These are phyloP conservation scores for Quambalaria eucalypti DNA, from an alignment of 1,284 basidiomycete genomes.

Conservation along the genomic window DNA sequence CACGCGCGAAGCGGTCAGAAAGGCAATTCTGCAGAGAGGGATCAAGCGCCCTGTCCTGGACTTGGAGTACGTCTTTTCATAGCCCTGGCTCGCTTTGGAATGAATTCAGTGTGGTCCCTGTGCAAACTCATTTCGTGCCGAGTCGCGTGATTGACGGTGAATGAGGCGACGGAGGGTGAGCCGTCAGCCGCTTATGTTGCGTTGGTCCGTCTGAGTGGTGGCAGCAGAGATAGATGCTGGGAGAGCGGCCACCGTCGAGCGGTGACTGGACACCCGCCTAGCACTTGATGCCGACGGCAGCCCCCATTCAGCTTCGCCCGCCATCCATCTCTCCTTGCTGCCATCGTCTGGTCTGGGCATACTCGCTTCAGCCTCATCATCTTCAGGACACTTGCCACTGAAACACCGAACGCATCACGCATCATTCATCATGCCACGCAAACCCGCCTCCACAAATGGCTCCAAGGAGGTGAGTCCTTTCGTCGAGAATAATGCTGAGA, in stretches of 20 bases:
- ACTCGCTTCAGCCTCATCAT: too few relatives aligned
- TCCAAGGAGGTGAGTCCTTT: neutral
- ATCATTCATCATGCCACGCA: neutral
- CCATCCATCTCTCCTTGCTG: too few relatives aligned
- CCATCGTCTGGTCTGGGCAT: too few relatives aligned
- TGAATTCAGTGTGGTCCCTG: too few relatives aligned
- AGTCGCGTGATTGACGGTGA: too few relatives aligned
- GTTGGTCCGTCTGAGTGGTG: neutral
- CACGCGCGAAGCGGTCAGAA: conserved; percentile 14
- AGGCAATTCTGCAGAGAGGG: conserved; percentile 15
- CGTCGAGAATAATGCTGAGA: neutral
- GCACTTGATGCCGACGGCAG: too few relatives aligned
- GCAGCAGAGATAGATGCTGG: neutral
- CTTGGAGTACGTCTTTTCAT: conserved; percentile 20
- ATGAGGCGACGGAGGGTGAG: too few relatives aligned
- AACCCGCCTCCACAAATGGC: neutral
- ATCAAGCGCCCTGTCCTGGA: conserved; percentile 29
- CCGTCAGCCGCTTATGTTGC: neutral
- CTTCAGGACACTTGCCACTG: too few relatives aligned
- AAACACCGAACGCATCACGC: neutral
- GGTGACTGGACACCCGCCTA: too few relatives aligned
- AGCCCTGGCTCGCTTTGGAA: neutral
- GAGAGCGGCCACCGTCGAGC: neutral
- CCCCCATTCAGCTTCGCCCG: too few relatives aligned
- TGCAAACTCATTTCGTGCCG: too few relatives aligned